Evolutionary conservation across 2,329 filamentous ascomycete genomes (phyloP).

Genomic region (Plectosphaerella sp.): DNA sequence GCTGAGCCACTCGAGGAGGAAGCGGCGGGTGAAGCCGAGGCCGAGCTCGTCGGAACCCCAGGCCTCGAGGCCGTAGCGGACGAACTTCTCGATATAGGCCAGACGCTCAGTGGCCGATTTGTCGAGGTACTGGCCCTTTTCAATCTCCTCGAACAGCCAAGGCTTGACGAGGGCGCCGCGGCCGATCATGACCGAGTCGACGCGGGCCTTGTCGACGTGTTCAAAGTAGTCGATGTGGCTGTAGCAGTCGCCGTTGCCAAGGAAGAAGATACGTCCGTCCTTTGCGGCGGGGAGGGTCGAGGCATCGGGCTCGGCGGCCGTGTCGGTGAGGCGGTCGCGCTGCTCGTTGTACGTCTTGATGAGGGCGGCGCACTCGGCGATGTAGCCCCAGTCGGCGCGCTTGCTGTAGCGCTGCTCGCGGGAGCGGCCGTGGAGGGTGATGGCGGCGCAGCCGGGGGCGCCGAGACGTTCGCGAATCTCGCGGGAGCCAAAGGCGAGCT

Average conservation of each 20-base stretch:
- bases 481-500: slow-evolving; percentile 73
- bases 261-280: slow-evolving; percentile 75
- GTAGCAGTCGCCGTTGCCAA: slow-evolving; percentile 95
- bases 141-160: slow-evolving; percentile 97
- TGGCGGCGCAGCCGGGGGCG: slow-evolving; percentile 83
- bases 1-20: slow-evolving; percentile 92
- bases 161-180: slow-evolving; percentile 95
- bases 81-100: slow-evolving; percentile 82
- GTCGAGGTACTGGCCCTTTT: slow-evolving; percentile 87
- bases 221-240: slow-evolving; percentile 84
- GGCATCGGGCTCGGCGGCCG: slow-evolving; percentile 69
- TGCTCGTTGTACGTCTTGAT: slow-evolving; percentile 75
- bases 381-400: slow-evolving; percentile 92
- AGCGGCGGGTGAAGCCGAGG: slow-evolving; percentile 83
- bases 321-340: slow-evolving; percentile 66
- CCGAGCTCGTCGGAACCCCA: slow-evolving; percentile 97
- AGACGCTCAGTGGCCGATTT: slow-evolving; percentile 88
- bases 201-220: slow-evolving; percentile 70
- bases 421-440: slow-evolving; percentile 90
- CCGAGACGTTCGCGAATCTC: slow-evolving; percentile 68
- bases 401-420: slow-evolving; percentile 92
- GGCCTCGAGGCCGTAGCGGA: slow-evolving; percentile 81
- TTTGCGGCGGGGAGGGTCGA: slow-evolving; percentile 64
- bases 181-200: slow-evolving; percentile 97
- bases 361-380: slow-evolving; percentile 80